phyloP scores from a whole-genome alignment of 1,284 basidiomycete species.

The Testicularia cyperi region DNA sequence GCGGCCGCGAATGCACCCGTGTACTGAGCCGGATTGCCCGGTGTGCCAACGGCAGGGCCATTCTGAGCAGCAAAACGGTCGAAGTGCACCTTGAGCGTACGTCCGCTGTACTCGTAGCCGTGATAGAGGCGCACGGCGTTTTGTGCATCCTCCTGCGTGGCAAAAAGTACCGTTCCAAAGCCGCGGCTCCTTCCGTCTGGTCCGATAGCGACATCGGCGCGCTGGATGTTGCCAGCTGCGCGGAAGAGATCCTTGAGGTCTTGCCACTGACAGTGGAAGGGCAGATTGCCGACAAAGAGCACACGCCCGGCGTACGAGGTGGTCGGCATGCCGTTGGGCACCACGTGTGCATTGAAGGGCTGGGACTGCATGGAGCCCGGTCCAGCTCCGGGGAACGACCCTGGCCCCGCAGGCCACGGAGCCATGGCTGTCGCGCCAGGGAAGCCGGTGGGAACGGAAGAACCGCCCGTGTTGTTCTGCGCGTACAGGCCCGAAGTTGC shows the following conservation, averaged over 20 bases:
- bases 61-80: conserved; percentile 63
- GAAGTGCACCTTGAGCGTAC: conserved; percentile 79
- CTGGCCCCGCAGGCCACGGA: conserved; percentile 28
- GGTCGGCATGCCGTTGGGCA: conserved; percentile 13
- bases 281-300: conserved; percentile 57
- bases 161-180: conserved; percentile 88
- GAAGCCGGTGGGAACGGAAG: conserved; percentile 37
- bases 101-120: conserved; percentile 78
- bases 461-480: conserved; percentile 13
- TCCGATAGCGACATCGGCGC: conserved; percentile 88
- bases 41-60: conserved; percentile 34
- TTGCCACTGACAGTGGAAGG: conserved; percentile 60
- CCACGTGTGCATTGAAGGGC: conserved; percentile 15
- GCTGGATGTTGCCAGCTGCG: conserved; percentile 71
- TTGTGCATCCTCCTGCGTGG: conserved; percentile 85
- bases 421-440: conserved; percentile 37
- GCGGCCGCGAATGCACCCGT: conserved; percentile 54
- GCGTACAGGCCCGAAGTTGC: conserved; percentile 4
- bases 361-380: conserved; percentile 30
- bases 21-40: conserved; percentile 55
- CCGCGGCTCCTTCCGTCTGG: conserved; percentile 89
- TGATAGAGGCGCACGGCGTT: conserved; percentile 69
- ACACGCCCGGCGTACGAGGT: conserved; percentile 55
- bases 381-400: conserved; percentile 9
- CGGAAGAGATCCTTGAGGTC: conserved; percentile 58